phyloP scores from a whole-genome alignment of 495 filamentous ascomycete genomes.

The Rostrohypoxylon terebratum region DNA sequence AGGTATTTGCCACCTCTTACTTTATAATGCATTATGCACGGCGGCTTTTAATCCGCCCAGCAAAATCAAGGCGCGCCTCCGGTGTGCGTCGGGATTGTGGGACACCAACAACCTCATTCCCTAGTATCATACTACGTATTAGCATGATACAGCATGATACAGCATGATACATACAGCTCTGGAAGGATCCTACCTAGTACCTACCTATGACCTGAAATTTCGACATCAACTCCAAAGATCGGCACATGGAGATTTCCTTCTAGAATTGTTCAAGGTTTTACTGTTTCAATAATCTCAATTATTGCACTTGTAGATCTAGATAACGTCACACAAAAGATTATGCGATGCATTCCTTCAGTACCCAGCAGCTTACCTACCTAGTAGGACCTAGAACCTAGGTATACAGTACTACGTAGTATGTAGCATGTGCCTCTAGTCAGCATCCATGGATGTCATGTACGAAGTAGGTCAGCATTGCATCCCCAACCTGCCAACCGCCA shows the following conservation, averaged over 20 bases:
- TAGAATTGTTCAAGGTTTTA: neutral
- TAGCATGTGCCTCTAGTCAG: no score
- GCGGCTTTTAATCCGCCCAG: neutral
- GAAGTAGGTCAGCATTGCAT: constrained; percentile 4
- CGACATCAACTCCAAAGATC: neutral
- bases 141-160: no score
- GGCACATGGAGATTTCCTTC: neutral
- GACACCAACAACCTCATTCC: neutral
- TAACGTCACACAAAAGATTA: constrained; percentile 15
- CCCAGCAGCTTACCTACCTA: no score
- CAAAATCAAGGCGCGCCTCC: neutral
- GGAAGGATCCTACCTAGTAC: neutral
- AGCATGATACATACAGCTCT: neutral
- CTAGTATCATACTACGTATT: no score
- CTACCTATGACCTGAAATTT: neutral
- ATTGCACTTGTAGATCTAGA: constrained; percentile 4
- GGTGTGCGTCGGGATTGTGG: neutral
- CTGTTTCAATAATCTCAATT: neutral
- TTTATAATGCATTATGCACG: constrained; percentile 5
- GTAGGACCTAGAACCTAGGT: no score
- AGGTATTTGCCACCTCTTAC: neutral
- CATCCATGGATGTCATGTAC: no score
- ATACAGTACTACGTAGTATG: no score
- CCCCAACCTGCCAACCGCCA: no score
- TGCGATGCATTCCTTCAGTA: constrained; percentile 8